Base-by-base conservation (phyloP, 2,329 filamentous ascomycete genomes). In the Aspergillus piperis region DNA sequence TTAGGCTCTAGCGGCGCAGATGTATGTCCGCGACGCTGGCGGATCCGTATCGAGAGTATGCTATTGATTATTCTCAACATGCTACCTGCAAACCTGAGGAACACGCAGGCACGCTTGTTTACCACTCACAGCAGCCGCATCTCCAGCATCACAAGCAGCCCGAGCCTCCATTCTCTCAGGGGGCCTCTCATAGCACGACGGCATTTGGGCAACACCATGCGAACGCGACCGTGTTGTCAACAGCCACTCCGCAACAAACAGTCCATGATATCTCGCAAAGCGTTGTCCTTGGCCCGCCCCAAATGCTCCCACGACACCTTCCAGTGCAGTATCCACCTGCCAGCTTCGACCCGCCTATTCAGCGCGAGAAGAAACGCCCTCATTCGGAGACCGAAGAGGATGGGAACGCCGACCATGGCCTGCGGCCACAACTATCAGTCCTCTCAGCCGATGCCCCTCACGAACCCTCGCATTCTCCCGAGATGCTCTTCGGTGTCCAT, bases 21-120 rank as follows among this genome's bases (percentile, higher is more conserved):
- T 89, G 86, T 79, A 84, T 85, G 79, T 84, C 82, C 82, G 85
- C 81, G 84, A 89, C 85, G 82, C 86, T 90, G 86, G 87, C 86
- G 83, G 84, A 86, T 83, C 86, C 88, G 79, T 91, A 90, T 82
- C 86, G 87, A 84, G 86, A 88, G 82, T 89, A 89, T 83, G 85
- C 88, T 85, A 87, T 90, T 84, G 86, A 89, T 77, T 90, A 90
- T 81, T 83, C 87, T 80, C 81, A 86, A 76, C 88, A 89, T 80
- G 85, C 83, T 73, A 83, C 83, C 78, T 84, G 88, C 81, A 79
- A 86, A 80, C 83, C 83, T 78, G 83, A 86, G 75, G 86, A 88
- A 76, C 83, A 82, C 75, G 85, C 89, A 74, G 82, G 83, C 75
- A 81, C 85, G 73, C 84, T 88, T 75, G 78, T 83, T 69, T 90